Percentiles rank a stretch among this genome's conserved stretches.
Evolutionary conservation across 176 grass and related monocot genomes (phyloP).

Genomic region (Neostapfia colusana): DNA sequence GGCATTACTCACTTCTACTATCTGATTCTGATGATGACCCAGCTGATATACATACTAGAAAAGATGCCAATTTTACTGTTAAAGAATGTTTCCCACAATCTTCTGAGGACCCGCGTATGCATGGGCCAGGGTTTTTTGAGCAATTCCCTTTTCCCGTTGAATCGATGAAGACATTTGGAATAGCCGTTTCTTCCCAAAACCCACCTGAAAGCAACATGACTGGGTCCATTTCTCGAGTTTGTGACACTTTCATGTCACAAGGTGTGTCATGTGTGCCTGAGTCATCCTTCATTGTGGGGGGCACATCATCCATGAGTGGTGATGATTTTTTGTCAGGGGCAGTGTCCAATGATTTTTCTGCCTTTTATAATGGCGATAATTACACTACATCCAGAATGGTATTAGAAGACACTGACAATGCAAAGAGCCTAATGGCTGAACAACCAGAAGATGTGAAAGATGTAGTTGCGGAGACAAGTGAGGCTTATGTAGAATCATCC

Average conservation of each 20-base stretch:
- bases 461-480: slow-evolving; percentile 52
- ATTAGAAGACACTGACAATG: slow-evolving; percentile 37
- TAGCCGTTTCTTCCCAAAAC: slow-evolving; percentile 41
- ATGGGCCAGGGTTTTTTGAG: slow-evolving; percentile 30
- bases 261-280: slow-evolving; percentile 75
- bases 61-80: slow-evolving; percentile 28
- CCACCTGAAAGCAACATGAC: slow-evolving; percentile 49
- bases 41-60: slow-evolving; percentile 33
- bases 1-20: slow-evolving; percentile 46
- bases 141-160: slow-evolving; percentile 29
- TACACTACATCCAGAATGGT: slow-evolving; percentile 3
- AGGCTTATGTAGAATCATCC: slow-evolving; percentile 47
- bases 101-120: slow-evolving; percentile 22
- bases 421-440: slow-evolving; percentile 27
- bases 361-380: slow-evolving; percentile 11
- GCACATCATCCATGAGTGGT: slow-evolving; percentile 46
- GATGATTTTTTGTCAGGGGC: slow-evolving; percentile 51
- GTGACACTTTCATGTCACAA: slow-evolving; percentile 75
- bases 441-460: slow-evolving; percentile 33
- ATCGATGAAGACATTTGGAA: slow-evolving; percentile 44
- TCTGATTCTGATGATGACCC: slow-evolving; percentile 68
- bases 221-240: slow-evolving; percentile 66
- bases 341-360: slow-evolving; percentile 45
- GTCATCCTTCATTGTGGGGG: slow-evolving; percentile 55
- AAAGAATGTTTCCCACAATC: slow-evolving; percentile 28